Percentiles rank a stretch among this genome's conserved stretches.
Conservation (phyloP, 805 yeast genomes). For the Clavispora carvajalis region DNA sequence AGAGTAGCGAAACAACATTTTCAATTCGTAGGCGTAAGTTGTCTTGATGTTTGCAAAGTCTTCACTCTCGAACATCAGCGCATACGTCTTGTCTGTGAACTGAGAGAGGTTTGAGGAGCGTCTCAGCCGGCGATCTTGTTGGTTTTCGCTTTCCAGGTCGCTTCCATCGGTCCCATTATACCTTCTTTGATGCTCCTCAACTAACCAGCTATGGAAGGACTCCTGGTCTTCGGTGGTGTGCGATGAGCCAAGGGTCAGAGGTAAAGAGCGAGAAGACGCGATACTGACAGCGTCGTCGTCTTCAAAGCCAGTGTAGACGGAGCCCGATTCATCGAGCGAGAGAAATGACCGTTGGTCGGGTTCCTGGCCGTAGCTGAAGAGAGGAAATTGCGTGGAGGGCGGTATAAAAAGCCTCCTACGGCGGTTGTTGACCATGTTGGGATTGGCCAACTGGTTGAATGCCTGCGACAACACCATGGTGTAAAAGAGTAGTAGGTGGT, state of each 20-base stretch:
- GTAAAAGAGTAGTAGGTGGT: not conserved
- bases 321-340: conserved; percentile 34
- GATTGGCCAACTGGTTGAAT: conserved; percentile 38
- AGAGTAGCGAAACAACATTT: conserved; percentile 27
- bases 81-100: conserved; percentile 5
- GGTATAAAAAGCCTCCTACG: conserved; percentile 39
- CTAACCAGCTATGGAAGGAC: conserved; percentile 39
- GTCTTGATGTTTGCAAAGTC: conserved; percentile 32
- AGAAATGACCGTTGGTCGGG: conserved; percentile 41
- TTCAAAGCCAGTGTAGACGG: conserved; percentile 20
- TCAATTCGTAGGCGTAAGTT: conserved; percentile 20
- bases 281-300: conserved; percentile 38
- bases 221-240: conserved; percentile 33
- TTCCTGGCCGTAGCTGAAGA: conserved; percentile 39
- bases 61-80: conserved; percentile 15
- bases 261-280: conserved; percentile 36
- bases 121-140: not conserved
- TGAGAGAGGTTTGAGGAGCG: conserved; percentile 1
- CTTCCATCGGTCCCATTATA: conserved; percentile 22
- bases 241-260: conserved; percentile 34
- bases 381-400: conserved; percentile 39
- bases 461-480: conserved; percentile 37
- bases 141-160: conserved; percentile 3
- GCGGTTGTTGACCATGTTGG: conserved; percentile 29
- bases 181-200: conserved; percentile 38